Evolutionary conservation across 371 early-diverging fungal species (phyloP).

Genomic region (Syncephalis plumigaleata): DNA sequence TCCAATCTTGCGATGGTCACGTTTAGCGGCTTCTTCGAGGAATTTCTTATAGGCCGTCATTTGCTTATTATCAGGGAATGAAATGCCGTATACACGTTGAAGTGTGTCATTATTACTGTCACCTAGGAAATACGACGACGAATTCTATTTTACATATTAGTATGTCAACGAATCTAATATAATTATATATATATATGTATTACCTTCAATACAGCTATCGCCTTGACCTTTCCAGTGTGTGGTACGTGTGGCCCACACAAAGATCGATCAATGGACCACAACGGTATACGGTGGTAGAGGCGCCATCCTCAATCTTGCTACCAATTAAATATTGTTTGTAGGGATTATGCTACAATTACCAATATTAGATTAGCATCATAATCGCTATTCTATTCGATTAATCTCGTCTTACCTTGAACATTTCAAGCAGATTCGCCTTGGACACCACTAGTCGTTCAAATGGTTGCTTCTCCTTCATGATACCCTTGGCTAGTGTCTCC

Average conservation of each 20-base stretch:
- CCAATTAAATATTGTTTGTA: conserved; percentile 91
- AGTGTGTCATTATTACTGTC: conserved; percentile 93
- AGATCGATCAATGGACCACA: conserved; percentile 98
- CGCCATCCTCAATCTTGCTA: conserved; percentile 87
- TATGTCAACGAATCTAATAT: neutral
- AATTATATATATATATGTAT: neutral
- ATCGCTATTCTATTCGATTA: no score
- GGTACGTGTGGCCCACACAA: conserved; percentile 97
- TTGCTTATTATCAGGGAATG: conserved; percentile 95
- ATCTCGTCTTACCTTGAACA: conserved; percentile 57
- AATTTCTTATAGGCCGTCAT: conserved; percentile 90
- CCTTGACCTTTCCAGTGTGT: conserved; percentile 87
- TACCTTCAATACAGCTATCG: conserved; percentile 74
- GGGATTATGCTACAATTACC: conserved; percentile 79
- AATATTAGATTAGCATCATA: conserved; percentile 6
- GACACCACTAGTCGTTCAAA: conserved; percentile 82
- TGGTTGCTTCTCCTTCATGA: conserved; percentile 90
- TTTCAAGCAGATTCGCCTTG: conserved; percentile 88
- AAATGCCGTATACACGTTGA: conserved; percentile 97
- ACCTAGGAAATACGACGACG: conserved; percentile 96
- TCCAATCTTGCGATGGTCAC: conserved; percentile 97
- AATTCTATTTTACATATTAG: conserved; percentile 41
- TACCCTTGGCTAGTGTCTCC: conserved; percentile 68
- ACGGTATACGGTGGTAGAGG: conserved; percentile 93
- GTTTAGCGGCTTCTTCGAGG: conserved; percentile 76